Conservation (phyloP, 108 stramenopile species). For the Halocafeteria seosinensis region DNA sequence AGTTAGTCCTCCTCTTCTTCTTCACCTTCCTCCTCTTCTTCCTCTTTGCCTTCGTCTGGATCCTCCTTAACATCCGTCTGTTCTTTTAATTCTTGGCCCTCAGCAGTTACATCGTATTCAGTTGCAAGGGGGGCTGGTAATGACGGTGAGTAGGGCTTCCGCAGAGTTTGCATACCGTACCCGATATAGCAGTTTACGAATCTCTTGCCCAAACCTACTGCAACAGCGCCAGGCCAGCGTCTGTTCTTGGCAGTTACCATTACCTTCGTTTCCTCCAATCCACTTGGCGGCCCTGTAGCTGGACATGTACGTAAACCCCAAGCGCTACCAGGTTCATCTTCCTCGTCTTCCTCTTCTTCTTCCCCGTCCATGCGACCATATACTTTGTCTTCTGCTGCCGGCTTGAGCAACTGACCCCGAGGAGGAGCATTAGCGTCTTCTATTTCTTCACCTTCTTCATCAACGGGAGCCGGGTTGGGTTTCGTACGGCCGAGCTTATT, state of each 20-base stretch:
- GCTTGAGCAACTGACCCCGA: slow-evolving; percentile 18
- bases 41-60: slow-evolving; percentile 4
- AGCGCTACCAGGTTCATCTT: slow-evolving; percentile 1
- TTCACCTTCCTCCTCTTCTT: slow-evolving; percentile 10
- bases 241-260: neutral
- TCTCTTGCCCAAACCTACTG: slow-evolving; percentile 23
- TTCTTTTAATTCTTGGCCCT: neutral
- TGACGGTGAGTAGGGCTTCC: neutral
- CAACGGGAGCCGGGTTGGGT: slow-evolving; percentile 28
- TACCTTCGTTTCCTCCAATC: slow-evolving; percentile 14
- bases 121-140: slow-evolving; percentile 3
- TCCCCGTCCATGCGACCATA: no score
- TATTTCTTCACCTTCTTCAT: neutral
- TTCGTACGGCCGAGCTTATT: slow-evolving; percentile 26
- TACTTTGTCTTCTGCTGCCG: slow-evolving; percentile 21
- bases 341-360: neutral
- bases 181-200: slow-evolving; percentile 39
- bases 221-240: slow-evolving; percentile 37
- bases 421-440: slow-evolving; percentile 27
- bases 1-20: neutral
- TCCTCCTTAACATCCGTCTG: slow-evolving; percentile 9
- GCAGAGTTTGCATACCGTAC: slow-evolving; percentile 7
- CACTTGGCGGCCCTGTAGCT: slow-evolving; percentile 8
- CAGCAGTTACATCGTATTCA: neutral
- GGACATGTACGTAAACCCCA: slow-evolving; percentile 31